phyloP scores from a whole-genome alignment of 129 eudicot species.

The Helianthus tuberosus region DNA sequence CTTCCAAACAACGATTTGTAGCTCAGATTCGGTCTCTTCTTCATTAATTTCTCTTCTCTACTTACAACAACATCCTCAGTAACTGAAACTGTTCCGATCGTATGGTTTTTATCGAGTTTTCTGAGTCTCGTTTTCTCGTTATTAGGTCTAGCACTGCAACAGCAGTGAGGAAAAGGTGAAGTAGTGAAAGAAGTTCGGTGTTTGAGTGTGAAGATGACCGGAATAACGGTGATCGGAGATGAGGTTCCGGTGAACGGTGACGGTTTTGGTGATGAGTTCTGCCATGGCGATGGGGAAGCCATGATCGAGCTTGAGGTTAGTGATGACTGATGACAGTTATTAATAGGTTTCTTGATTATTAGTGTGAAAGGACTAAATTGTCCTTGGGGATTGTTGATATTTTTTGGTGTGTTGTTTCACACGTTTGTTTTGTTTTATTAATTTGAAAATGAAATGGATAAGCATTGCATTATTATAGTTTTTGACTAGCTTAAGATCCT shows the following conservation, averaged over 20 bases:
- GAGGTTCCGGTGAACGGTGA: conserved; percentile 24
- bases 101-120: conserved; percentile 16
- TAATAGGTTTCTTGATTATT: conserved; percentile 4
- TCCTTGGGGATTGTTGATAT: not conserved
- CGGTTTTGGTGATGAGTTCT: conserved; percentile 15
- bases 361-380: conserved; percentile 13
- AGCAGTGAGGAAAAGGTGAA: conserved; percentile 20
- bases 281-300: conserved; percentile 53
- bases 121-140: conserved; percentile 29
- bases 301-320: conserved; percentile 31
- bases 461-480: not conserved
- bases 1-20: conserved; percentile 49
- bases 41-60: not conserved
- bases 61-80: conserved; percentile 22
- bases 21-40: conserved; percentile 29
- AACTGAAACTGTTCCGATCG: conserved; percentile 30
- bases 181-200: conserved; percentile 21
- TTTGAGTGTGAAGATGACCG: conserved; percentile 29
- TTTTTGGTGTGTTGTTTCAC: not conserved
- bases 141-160: conserved; percentile 28
- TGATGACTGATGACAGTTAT: not conserved
- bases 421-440: conserved; percentile 24
- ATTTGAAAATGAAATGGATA: not conserved
- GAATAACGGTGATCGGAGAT: conserved; percentile 33
- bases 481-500: not conserved